Evolutionary conservation across 352 stramenopile genomes (phyloP).

Genomic region (Phytophthora tentaculata): DNA sequence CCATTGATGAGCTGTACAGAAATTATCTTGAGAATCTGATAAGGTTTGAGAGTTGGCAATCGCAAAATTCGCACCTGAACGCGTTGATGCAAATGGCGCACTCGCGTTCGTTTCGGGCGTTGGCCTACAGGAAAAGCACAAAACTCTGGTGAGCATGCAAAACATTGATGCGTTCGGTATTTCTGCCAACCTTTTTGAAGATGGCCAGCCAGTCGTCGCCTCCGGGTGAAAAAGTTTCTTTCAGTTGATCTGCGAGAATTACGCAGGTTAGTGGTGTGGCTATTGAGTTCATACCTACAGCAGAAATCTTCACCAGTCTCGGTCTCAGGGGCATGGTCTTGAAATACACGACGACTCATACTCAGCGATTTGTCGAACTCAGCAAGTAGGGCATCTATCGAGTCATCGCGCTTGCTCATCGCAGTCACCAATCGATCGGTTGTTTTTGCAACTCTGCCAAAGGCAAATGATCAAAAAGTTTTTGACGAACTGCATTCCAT

Average conservation of each 20-base stretch:
- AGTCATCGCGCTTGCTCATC: slow-evolving; percentile 74
- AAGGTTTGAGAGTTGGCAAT: background rate
- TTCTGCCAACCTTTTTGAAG: slow-evolving; percentile 35
- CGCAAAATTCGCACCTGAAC: slow-evolving; percentile 47
- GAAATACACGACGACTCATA: slow-evolving; percentile 75
- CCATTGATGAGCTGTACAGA: slow-evolving; percentile 35
- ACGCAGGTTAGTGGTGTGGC: background rate
- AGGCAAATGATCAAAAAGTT: background rate
- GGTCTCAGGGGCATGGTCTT: slow-evolving; percentile 41
- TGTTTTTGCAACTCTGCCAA: slow-evolving; percentile 56
- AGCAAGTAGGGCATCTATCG: slow-evolving; percentile 78
- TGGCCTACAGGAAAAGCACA: slow-evolving; percentile 34
- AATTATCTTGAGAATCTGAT: background rate
- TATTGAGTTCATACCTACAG: background rate
- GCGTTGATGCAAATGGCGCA: slow-evolving; percentile 86
- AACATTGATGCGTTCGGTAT: background rate
- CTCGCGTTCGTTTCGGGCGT: slow-evolving; percentile 55
- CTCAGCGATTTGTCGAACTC: slow-evolving; percentile 78
- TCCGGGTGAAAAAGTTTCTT: background rate
- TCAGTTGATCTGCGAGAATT: slow-evolving; percentile 5
- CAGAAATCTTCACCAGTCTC: slow-evolving; percentile 30
- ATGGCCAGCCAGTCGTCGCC: slow-evolving; percentile 52
- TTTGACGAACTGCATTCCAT: background rate
- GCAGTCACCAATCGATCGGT: slow-evolving; percentile 62
- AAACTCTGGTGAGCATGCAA: background rate